Base-by-base conservation (phyloP, 306 rosid species). In the Gastrolobium villosum region DNA sequence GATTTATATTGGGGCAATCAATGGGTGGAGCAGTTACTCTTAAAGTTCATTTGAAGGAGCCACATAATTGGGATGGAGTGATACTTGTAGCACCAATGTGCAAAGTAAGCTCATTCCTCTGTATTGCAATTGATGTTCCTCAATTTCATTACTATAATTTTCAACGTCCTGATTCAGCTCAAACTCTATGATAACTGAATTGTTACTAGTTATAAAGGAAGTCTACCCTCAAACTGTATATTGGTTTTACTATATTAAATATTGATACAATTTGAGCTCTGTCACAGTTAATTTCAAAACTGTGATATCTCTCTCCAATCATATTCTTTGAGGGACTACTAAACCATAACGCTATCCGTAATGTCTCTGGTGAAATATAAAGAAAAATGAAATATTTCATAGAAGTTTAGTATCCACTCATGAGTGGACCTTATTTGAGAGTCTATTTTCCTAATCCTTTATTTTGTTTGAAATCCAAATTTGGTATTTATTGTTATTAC, bases 1-100 rank as follows among this genome's bases (percentile, higher is more conserved):
- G 41, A 41, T 88, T 94, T 79, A 66, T 94, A 72, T 65, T 94
- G 65, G 98, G 98, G 37, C 96, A 92, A 81, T 94, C 98, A 56
- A 90, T 94, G 98, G 92, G 98, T 35, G 98, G 97, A 62, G 97
- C 97, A 53, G 86, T 94, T 82, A 65, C 94, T 36, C 91, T 94
- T 56, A 94, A 90, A 77, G 86, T 79, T 75, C 97, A 90, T 86
- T 81, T 90, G 68, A 92, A 84, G 85, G 92, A 92, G 56, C 93
- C 93, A 70, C 13, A 73, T 63, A 78, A 76, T 35, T 94, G 97
- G 98, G 97, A 90, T 68, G 98, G 94, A 49, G 76, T 90, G 32
- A 78, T 94, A 55, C 98, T 94, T 34, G 93, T 92, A 69, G 98
- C 98, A 34, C 97, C 96, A 53, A 94, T 94, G 98, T 94, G 98